Evolutionary conservation across 371 early-diverging fungal species (phyloP), one percentile per base, ranked within the genome.

Genomic region (Amoeboaphelidium protococcarum): DNA sequence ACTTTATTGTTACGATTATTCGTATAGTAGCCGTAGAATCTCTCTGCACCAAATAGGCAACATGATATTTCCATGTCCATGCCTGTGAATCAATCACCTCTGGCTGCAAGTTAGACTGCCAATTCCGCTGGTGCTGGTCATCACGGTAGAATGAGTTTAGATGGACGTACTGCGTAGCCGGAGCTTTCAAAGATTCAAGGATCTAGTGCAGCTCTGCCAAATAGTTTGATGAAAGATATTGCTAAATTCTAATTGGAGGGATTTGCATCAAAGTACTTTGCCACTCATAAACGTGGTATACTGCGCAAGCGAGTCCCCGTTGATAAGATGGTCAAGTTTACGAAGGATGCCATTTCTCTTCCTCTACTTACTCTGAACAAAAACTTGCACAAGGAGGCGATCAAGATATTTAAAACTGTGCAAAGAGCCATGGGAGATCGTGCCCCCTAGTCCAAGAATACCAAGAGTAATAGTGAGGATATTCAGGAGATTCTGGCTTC

Each of bases 181-280:
- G n/a, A n/a, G n/a, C n/a, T n/a, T n/a, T n/a, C n/a, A n/a, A n/a
- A n/a, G n/a, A n/a, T n/a, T n/a, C n/a, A n/a, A n/a, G n/a, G n/a
- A 25, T 46, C 37, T 49, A 47, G 23, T 37, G 64, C 55, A 27
- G 52, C 61, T 21, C 58, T 76, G 21, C 80, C 85, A 12, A 54
- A 63, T 26, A 71, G 69, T 40, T 53, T 83, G 40, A 67, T 71
- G 51, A 50, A 68, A 4, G 79, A 85, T 41, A 76, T 84, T n/a
- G 69, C 58, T 26, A 71, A 75, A 48, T 85, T 82, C 60, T 68
- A 74, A 20, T 82, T 91, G 54, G 82, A 83, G 26, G 83, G 86
- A 0, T 91, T 81, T 68, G 92, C 92, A 2, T 63, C 74, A 58
- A 80, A 80, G 52, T 83, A 84, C 58, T 94, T 94, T 64, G 61